These are phyloP conservation scores for Macadamia tetraphylla DNA, from an alignment of 164 flowering plant species.

Conservation along the genomic window DNA sequence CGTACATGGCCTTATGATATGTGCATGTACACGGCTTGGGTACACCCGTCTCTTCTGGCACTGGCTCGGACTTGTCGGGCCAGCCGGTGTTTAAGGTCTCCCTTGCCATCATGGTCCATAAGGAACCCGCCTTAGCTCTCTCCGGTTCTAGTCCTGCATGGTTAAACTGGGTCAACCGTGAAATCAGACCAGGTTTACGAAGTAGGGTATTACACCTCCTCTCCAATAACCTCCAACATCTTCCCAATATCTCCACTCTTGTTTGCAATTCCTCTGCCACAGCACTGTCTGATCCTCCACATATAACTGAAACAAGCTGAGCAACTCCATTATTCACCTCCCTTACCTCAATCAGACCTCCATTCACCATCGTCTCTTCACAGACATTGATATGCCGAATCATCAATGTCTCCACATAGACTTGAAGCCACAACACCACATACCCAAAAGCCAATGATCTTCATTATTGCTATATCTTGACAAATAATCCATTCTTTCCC, in stretches of 20 bases:
- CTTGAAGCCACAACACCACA: constrained; percentile 40
- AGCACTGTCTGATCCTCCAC: not conserved
- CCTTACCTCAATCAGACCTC: constrained; percentile 24
- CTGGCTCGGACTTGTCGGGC: no score
- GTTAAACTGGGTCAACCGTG: no score
- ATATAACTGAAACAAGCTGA: constrained; percentile 15
- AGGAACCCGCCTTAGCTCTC: no score
- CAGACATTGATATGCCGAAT: constrained; percentile 13
- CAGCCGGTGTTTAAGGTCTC: no score
- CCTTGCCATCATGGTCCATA: no score
- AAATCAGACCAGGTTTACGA: no score
- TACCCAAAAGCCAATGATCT: constrained; percentile 28
- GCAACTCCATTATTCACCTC: constrained; percentile 34
- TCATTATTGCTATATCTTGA: constrained; percentile 32
- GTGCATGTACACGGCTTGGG: no score
- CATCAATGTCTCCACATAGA: constrained; percentile 26
- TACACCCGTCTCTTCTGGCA: no score
- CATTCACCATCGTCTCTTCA: constrained; percentile 12
- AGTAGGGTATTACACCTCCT: constrained; percentile 12
- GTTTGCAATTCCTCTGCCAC: constrained; percentile 28
- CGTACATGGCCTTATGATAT: no score
- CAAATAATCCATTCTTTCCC: constrained; percentile 26
- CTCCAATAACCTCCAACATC: constrained; percentile 21
- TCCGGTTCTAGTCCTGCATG: no score
- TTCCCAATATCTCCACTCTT: constrained; percentile 29